Percentiles rank a stretch among this genome's conserved stretches.
Conservation (phyloP, 1,284 basidiomycete genomes). For the Clitocybe nebularis region DNA sequence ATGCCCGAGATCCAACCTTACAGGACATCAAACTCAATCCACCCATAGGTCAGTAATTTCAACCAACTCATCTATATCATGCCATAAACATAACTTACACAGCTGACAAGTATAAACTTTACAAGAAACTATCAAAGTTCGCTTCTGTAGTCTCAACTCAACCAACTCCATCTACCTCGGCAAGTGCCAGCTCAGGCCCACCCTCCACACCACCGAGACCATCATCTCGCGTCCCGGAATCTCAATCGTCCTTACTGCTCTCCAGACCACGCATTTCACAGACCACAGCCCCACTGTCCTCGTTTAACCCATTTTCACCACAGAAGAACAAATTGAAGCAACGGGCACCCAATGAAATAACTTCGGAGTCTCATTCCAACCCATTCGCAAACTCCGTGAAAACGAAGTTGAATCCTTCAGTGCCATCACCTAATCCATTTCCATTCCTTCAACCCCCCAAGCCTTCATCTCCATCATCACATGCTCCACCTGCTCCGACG, state of each 20-base stretch:
- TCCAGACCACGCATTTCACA: slow-evolving; percentile 46
- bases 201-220: slow-evolving; percentile 20
- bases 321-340: slow-evolving; percentile 50
- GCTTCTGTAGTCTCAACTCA: slow-evolving; percentile 13
- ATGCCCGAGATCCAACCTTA: slow-evolving; percentile 66
- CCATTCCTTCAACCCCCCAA: slow-evolving; percentile 27
- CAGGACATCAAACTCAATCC: slow-evolving; percentile 75
- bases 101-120: slow-evolving; percentile 82
- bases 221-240: slow-evolving; percentile 17
- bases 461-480: slow-evolving; percentile 22
- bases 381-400: slow-evolving; percentile 49
- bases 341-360: slow-evolving; percentile 17
- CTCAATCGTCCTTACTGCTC: slow-evolving; percentile 33
- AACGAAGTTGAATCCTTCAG: slow-evolving; percentile 32
- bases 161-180: slow-evolving; percentile 24
- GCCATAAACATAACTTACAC: slow-evolving; percentile 21
- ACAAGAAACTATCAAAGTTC: slow-evolving; percentile 72
- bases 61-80: slow-evolving; percentile 12
- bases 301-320: slow-evolving; percentile 77
- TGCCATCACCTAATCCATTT: slow-evolving; percentile 28
- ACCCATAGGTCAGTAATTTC: slow-evolving; percentile 57
- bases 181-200: slow-evolving; percentile 24
- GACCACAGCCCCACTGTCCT: slow-evolving; percentile 43
- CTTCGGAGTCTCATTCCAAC: slow-evolving; percentile 30
- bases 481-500: slow-evolving; percentile 21